A percentile compares a stretch with the other conserved stretches of the same genome.
Evolutionary conservation across 2,329 filamentous ascomycete species (phyloP).

Genomic region (Talaromyces sp.): DNA sequence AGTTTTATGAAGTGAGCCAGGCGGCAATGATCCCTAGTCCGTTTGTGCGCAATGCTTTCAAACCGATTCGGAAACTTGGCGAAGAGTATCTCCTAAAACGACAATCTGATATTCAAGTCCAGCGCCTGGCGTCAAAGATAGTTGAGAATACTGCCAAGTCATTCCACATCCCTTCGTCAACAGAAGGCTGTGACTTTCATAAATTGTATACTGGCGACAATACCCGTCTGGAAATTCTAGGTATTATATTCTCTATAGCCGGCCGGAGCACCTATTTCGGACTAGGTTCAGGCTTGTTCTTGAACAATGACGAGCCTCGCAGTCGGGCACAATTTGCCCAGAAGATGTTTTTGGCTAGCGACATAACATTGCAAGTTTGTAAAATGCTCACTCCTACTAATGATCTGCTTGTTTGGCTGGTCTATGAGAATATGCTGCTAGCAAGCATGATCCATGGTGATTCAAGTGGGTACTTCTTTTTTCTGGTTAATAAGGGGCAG

Average conservation of each 20-base stretch:
- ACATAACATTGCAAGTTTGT: constrained; percentile 32
- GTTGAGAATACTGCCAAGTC: constrained; percentile 23
- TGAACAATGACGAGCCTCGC: constrained; percentile 1
- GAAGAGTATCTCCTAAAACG: neutral
- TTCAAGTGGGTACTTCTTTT: constrained; percentile 23
- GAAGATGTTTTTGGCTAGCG: constrained; percentile 28
- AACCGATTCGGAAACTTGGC: neutral
- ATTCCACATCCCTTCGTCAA: constrained; percentile 17
- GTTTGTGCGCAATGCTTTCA: constrained; percentile 2
- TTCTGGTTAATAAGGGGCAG: too few relatives aligned
- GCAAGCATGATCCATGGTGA: constrained; percentile 32
- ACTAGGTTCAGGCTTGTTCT: constrained; percentile 15
- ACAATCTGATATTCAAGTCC: neutral
- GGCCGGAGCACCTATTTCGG: constrained; percentile 24
- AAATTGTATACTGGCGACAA: constrained; percentile 32
- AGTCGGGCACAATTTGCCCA: constrained; percentile 17
- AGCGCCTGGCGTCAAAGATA: constrained; percentile 7
- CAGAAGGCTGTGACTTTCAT: constrained; percentile 31
- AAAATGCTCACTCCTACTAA: constrained; percentile 34
- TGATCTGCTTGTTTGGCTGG: constrained; percentile 28
- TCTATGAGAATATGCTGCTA: constrained; percentile 32
- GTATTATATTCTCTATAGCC: constrained; percentile 32
- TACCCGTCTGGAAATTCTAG: constrained; percentile 36
- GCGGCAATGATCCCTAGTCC: constrained; percentile 1
- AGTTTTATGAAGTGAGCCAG: neutral